These are phyloP conservation scores for Juncus inflexus DNA, from an alignment of 176 grass and related monocot genomes.

Conservation along the genomic window DNA sequence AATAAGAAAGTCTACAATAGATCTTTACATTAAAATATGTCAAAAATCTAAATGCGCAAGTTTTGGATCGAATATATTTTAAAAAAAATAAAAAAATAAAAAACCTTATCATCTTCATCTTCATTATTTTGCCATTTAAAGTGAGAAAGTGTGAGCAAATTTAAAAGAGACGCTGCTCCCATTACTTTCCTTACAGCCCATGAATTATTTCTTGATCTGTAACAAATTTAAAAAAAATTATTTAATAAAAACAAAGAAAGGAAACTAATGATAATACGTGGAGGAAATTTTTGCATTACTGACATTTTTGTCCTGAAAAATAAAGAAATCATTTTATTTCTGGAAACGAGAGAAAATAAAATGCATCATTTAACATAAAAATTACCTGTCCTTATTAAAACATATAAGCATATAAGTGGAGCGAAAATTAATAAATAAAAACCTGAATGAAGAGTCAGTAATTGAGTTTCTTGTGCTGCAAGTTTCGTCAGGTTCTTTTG, in stretches of 20 bases:
- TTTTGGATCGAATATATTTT: too few relatives aligned
- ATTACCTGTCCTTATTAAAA: too few relatives aligned
- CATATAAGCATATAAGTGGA: background rate
- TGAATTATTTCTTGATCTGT: slow-evolving; percentile 36
- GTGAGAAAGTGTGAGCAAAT: slow-evolving; percentile 62
- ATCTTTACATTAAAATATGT: too few relatives aligned
- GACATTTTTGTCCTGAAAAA: too few relatives aligned
- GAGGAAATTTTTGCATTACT: too few relatives aligned
- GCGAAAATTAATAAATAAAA: slow-evolving; percentile 4
- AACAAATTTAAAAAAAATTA: slow-evolving; percentile 17
- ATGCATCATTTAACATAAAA: too few relatives aligned
- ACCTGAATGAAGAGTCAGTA: slow-evolving; percentile 57
- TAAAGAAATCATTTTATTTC: too few relatives aligned
- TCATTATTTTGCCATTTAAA: slow-evolving; percentile 56
- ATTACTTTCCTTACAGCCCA: slow-evolving; percentile 68
- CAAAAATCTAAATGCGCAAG: too few relatives aligned
- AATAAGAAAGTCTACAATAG: too few relatives aligned
- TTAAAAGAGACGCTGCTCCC: slow-evolving; percentile 66
- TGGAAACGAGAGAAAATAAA: too few relatives aligned
- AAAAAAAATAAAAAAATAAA: too few relatives aligned
- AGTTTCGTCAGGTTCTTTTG: slow-evolving; percentile 38
- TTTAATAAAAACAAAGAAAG: slow-evolving; percentile 8
- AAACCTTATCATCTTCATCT: slow-evolving; percentile 86
- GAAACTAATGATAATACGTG: background rate
- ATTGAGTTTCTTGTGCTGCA: slow-evolving; percentile 38